Conservation (phyloP, 2,329 filamentous ascomycete genomes). For the Monosporascus sp. region DNA sequence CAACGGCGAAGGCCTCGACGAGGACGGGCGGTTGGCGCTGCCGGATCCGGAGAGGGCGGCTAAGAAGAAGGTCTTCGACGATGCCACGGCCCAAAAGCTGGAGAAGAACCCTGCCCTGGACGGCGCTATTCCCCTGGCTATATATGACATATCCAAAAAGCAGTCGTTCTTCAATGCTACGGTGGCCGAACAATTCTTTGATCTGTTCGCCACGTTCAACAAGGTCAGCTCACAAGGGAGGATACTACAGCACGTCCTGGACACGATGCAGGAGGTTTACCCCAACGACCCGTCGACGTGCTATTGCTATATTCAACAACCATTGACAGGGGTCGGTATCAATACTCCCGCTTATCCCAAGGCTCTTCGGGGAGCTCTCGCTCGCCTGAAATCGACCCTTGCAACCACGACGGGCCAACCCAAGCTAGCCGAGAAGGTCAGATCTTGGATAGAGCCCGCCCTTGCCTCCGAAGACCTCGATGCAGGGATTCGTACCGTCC, state of each 20-base stretch:
- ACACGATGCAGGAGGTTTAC: constrained; percentile 53
- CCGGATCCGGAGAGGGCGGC: constrained; percentile 39
- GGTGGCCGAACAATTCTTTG: constrained; percentile 72
- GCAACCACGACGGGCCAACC: constrained; percentile 40
- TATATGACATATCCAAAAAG: constrained; percentile 81
- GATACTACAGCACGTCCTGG: constrained; percentile 70
- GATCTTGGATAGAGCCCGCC: constrained; percentile 50
- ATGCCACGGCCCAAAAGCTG: constrained; percentile 45
- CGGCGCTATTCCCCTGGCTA: constrained; percentile 88
- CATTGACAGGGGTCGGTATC: constrained; percentile 60
- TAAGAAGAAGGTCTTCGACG: constrained; percentile 40
- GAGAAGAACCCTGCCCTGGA: constrained; percentile 76
- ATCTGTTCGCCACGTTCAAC: constrained; percentile 68
- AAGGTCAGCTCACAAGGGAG: constrained; percentile 58
- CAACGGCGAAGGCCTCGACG: constrained; percentile 29
- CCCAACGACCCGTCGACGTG: constrained; percentile 58
- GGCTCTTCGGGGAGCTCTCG: constrained; percentile 61
- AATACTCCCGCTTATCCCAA: constrained; percentile 67
- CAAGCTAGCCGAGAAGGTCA: constrained; percentile 43
- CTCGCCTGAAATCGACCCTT: constrained; percentile 50
- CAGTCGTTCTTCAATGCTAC: constrained; percentile 64
- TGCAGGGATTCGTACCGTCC: constrained; percentile 47
- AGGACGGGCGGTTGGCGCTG: constrained; percentile 34
- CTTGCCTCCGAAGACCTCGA: constrained; percentile 47
- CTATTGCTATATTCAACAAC: constrained; percentile 66